Base-by-base conservation (phyloP, 2,329 filamentous ascomycete genomes). In the Magnaporthiopsis incrustans region DNA sequence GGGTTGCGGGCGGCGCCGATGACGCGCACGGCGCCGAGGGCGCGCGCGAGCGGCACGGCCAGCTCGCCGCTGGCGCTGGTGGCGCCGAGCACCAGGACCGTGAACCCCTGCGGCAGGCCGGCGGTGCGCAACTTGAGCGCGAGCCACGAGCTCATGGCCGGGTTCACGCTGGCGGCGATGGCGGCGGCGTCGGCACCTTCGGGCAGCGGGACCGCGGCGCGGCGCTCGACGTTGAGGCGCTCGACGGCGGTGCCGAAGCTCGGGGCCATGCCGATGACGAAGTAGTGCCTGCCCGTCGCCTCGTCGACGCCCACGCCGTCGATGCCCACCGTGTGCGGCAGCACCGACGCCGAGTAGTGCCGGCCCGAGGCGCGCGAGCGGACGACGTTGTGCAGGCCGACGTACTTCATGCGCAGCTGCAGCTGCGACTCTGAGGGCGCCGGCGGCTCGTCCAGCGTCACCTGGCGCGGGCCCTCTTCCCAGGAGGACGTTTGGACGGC, bases 81-180 rank as follows among this genome's bases (percentile, higher is more conserved):
- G 57, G 94, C 94, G 27, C 95, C 95, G 1, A 96, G 79, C 32
- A 99, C 92, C 63, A 99, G 79, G 67, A 80, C 79, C 4, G 76
- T 79, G 69, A 82, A 85, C 6, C 74, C 72, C 26, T 70, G 59
- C 2, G 76, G 75, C 3, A 82, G 71, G 44, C 22, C 67, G 5
- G 65, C 67, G 0, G 78, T 77, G 7, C 83, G 77, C 56, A 77
- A 74, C 27, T 73, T 76, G 50, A 86, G 73, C 5, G 82, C 83
- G 82, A 86, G 84, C 83, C 83, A 86, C 57, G 77, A 79, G 63
- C 78, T 80, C 75, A 84, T 78, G 32, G 79, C 81, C 0, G 83
- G 83, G 66, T 86, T 87, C 56, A 81, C 75, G 63, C 81, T 73
- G 0, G 77, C 82, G 0, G 84, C 84, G n/a, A 82, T 77, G 33